Evolutionary conservation across 331 rosid genomes (phyloP), one percentile per base, ranked within the genome.

Genomic region (Pyracantha coccinea): DNA sequence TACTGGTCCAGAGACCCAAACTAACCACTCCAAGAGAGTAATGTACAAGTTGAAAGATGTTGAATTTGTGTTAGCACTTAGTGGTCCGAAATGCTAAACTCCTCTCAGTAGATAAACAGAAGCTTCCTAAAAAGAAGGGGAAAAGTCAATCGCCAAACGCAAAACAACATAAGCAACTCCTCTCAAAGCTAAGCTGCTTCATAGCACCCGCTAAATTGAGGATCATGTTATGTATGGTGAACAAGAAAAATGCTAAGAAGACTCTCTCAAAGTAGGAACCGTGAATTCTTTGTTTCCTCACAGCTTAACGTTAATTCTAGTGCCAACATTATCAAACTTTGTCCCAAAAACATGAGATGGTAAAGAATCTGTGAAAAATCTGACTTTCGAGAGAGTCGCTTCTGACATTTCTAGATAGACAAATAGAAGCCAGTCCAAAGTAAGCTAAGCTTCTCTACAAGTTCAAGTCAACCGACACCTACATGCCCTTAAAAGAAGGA

Each of bases 391-490:
- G 13, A 38, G 14, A 38, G 4, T 10, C 0, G 4, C 45, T 38
- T 32, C 6, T 3, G 4, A 38, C 45, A 38, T 3, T 38, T 38
- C 45, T 38, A 0, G 1, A 4, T 38, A 53, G 47, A 6, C 74
- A 69, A 52, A 29, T n/a, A 4, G 31, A 53, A 31, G 29, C 3
- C 13, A 52, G 50, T 15, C 35, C 45, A 38, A 38, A 38, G 5
- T 33, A 57, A 14, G 25, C 66, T 31, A 32, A 31, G 45, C 67
- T 8, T 10, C 57, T 35, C 38, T 15, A 23, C 31, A 19, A 59
- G 44, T 38, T 73, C 8, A 24, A 73, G 77, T 17, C 68, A 38
- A 24, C 57, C 58, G 76, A 57, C 25, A 38, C 67, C n/a, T 20
- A 55, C 54, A 15, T 38, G 12, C 2, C 20, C 68, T 72, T 59